phyloP scores from a whole-genome alignment of 805 yeast species.

The Kodamaea neixiangensis region DNA sequence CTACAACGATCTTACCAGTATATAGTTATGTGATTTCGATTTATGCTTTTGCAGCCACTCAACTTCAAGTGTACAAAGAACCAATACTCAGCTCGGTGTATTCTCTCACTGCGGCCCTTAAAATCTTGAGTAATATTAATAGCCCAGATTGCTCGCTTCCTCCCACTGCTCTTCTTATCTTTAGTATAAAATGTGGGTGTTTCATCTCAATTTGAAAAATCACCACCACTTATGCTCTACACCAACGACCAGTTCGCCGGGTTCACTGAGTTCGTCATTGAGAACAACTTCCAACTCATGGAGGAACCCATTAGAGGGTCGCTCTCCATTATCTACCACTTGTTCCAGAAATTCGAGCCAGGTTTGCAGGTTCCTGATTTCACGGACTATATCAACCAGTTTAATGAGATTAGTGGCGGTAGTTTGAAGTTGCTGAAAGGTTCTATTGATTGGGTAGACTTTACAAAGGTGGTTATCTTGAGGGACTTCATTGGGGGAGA shows the following conservation, averaged over 20 bases:
- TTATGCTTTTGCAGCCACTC: no score
- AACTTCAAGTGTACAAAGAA: no score
- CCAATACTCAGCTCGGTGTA: no score
- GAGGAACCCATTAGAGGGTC: constrained; percentile 16
- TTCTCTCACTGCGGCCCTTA: no score
- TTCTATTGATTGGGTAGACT: constrained; percentile 15
- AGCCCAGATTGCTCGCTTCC: no score
- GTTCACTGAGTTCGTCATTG: constrained; percentile 12
- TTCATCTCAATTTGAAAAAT: background rate
- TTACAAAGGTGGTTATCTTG: constrained; percentile 16
- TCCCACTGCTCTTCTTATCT: no score
- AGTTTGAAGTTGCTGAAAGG: constrained; percentile 10
- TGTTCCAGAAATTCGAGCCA: background rate
- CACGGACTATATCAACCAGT: constrained; percentile 11
- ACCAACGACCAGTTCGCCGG: constrained; percentile 4
- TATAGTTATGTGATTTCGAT: no score
- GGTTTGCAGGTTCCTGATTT: background rate
- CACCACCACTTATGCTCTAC: constrained; percentile 2
- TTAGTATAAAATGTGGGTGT: background rate
- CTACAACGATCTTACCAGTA: no score
- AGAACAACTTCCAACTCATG: constrained; percentile 8
- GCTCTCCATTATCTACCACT: constrained; percentile 5
- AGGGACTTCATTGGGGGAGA: background rate
- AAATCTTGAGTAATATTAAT: no score
- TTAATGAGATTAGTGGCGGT: constrained; percentile 21